These are phyloP conservation scores for Fusarium bulbicola DNA, from an alignment of 2,329 filamentous ascomycete species.

Conservation along the genomic window DNA sequence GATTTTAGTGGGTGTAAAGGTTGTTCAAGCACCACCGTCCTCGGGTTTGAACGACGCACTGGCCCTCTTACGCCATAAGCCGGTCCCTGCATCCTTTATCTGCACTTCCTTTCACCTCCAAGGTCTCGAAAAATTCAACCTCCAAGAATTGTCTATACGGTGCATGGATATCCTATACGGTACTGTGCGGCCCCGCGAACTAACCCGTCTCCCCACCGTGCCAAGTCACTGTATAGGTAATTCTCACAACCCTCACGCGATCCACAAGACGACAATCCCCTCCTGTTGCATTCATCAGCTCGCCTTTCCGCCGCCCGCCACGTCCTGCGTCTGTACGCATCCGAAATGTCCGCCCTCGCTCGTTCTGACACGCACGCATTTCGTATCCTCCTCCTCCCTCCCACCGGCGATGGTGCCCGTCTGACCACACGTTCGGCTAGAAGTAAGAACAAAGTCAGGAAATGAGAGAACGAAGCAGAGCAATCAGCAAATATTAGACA, in stretches of 20 bases:
- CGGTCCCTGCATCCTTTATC: slow-evolving; percentile 42
- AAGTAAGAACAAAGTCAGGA: neutral
- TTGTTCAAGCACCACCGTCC: slow-evolving; percentile 17
- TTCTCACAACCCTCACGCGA: slow-evolving; percentile 34
- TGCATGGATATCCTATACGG: slow-evolving; percentile 31
- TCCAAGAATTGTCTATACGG: slow-evolving; percentile 44
- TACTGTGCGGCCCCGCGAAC: slow-evolving; percentile 18
- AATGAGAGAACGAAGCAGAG: slow-evolving; percentile 1
- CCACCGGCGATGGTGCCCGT: neutral
- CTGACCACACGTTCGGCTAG: slow-evolving; percentile 1
- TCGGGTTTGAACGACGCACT: slow-evolving; percentile 25
- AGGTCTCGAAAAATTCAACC: slow-evolving; percentile 34
- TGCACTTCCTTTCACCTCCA: slow-evolving; percentile 32
- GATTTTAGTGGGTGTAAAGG: slow-evolving; percentile 20
- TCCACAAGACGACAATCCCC: slow-evolving; percentile 41
- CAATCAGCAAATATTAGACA: neutral
- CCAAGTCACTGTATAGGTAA: slow-evolving; percentile 41
- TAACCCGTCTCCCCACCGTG: slow-evolving; percentile 8
- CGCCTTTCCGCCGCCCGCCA: slow-evolving; percentile 36
- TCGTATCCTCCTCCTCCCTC: slow-evolving; percentile 21
- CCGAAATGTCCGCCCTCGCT: slow-evolving; percentile 13
- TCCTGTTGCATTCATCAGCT: slow-evolving; percentile 38
- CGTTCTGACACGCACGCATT: slow-evolving; percentile 11
- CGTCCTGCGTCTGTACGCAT: slow-evolving; percentile 29
- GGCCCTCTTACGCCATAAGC: slow-evolving; percentile 30